Conservation (phyloP, 2,329 filamentous ascomycete species). For the Fusarium sterilihyphosum region DNA sequence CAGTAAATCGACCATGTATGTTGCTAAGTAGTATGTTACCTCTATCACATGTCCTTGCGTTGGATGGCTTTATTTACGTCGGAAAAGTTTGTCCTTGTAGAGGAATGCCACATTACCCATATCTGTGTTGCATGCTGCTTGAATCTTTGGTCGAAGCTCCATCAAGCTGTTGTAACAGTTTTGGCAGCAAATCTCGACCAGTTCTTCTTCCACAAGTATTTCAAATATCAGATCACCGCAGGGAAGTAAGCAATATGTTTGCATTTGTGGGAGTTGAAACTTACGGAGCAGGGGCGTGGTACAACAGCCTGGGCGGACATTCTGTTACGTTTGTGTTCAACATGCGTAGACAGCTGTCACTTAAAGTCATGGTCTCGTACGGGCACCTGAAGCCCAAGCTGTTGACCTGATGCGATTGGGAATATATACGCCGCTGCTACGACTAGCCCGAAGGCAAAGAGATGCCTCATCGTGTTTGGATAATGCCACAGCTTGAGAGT, state of each 20-base stretch:
- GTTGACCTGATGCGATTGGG: not conserved
- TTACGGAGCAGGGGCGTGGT: not conserved
- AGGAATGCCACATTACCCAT: not conserved
- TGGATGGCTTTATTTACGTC: not conserved
- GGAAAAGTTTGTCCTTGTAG: not conserved
- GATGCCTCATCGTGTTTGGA: not conserved
- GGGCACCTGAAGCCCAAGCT: not conserved
- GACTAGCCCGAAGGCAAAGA: not conserved
- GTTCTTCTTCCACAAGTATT: not conserved
- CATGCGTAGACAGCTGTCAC: not conserved
- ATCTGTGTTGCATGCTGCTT: not conserved
- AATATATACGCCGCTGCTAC: not conserved
- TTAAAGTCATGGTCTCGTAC: not conserved
- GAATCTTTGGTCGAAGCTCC: not conserved
- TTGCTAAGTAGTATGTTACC: not conserved
- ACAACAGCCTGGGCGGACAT: not conserved
- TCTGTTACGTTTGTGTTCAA: not conserved
- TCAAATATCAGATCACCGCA: not conserved
- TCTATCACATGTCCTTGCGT: too few species aligned
- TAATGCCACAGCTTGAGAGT: not conserved
- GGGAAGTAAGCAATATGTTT: not conserved
- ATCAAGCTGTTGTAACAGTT: not conserved
- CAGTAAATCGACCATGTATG: not conserved
- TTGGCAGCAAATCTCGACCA: not conserved
- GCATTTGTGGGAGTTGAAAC: not conserved